phyloP scores from a whole-genome alignment of 139 green algal species.

The Ettlia oleoabundans region DNA sequence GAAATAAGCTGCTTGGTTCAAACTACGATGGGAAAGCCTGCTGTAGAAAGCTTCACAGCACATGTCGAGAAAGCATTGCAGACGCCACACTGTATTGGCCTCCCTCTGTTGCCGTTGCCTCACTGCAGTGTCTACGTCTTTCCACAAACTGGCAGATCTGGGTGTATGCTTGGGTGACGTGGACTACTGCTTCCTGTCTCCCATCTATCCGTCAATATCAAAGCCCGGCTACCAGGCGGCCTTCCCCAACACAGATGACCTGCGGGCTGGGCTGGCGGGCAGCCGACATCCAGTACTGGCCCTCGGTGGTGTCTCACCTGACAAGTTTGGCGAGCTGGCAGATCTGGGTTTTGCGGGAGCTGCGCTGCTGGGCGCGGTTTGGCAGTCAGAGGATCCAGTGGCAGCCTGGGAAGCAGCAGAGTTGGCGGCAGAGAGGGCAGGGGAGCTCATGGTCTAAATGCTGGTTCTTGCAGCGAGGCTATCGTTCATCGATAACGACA shows the following conservation, averaged over 20 bases:
- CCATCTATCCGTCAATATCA: constrained; percentile 65
- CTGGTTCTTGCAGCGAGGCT: neutral
- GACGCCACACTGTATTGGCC: neutral
- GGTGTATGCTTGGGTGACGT: constrained; percentile 27
- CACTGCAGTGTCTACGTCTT: constrained; percentile 40
- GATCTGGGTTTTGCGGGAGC: constrained; percentile 60
- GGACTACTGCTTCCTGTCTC: constrained; percentile 64
- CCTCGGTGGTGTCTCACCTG: constrained; percentile 53
- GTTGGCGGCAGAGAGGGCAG: neutral
- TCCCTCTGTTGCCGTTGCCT: neutral
- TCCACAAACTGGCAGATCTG: constrained; percentile 37
- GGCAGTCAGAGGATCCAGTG: constrained; percentile 49
- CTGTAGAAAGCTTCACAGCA: too few species aligned
- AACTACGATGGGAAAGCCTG: too few species aligned
- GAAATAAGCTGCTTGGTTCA: too few species aligned
- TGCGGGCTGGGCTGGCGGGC: constrained; percentile 21
- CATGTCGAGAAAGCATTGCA: neutral
- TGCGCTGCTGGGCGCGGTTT: constrained; percentile 59
- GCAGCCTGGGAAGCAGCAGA: constrained; percentile 14
- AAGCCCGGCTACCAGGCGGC: constrained; percentile 54
- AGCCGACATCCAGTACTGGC: constrained; percentile 48
- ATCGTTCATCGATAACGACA: neutral
- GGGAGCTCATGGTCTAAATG: neutral
- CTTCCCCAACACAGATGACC: constrained; percentile 3
- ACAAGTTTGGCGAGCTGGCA: constrained; percentile 27